Evolutionary conservation across 805 yeast genomes (phyloP), one percentile per base, ranked within the genome.

Genomic region (Brettanomyces custersianus): DNA sequence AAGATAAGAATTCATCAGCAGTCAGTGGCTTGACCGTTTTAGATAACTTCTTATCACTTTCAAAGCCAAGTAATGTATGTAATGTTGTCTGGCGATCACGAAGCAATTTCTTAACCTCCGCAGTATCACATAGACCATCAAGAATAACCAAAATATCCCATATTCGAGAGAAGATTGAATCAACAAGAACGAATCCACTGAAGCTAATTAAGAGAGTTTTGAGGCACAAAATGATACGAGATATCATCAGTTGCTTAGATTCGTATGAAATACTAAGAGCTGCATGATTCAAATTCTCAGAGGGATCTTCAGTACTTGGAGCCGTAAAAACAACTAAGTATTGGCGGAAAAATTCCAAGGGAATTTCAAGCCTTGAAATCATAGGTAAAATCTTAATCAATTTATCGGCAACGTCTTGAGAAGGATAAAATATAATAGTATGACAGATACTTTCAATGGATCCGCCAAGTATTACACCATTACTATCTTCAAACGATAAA

Each of bases 391-490:
- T 59, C 28, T 69, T 49, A 13, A 75, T 52, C n/a, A 71, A 54
- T 37, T 68, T 69, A 20, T 51, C 57, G 13, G 66, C 59, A 16
- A 63, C 56, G 30, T 46, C 36, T 16, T 41, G 46, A 15, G 62
- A 49, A 4, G 72, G 67, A 40, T 68, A 68, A 53, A 77, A 78
- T 12, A 86, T 53, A 19, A 84, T 62, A 3, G 82, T 71, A 57
- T 88, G 96, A 38, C 88, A 74, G 25, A 87, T 65, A 31, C 87
- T 72, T 54, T 87, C 96, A 9, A 73, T 49, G 0, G 84, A 53
- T 15, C 84, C 84, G 17, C 71, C 65, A 6, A 66, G 43, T 20
- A 69, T 62, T 13, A 48, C 42, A 15, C 70, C 68, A 16, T 71
- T 67, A 4, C 60, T 52, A 13, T 55, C 52, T 48, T 79, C 84